Base-by-base conservation (phyloP, 1,284 basidiomycete species). In the Ustanciosporium gigantosporum region DNA sequence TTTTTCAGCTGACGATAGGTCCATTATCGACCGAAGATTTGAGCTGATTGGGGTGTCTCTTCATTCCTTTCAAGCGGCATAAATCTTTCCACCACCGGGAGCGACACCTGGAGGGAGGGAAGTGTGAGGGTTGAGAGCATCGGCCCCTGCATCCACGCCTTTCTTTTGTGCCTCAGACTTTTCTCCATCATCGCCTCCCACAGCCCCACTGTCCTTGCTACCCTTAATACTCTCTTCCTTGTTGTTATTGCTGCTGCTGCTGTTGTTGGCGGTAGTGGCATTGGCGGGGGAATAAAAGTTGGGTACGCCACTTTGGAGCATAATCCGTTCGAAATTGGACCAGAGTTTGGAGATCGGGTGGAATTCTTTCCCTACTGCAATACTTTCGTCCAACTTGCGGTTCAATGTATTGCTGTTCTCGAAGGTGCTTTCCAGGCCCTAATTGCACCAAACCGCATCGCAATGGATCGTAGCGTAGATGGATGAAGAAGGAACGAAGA, bases 351-450 rank as follows among this genome's bases (percentile, higher is more conserved):
- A 88, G 39, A 95, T 91, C 0, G 89, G 91, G 44, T 88, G 86
- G 77, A 95, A 94, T 80, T 95, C 93, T 58, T 87, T 87, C 4
- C 92, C 91, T 82, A 95, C 93, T 8, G 88, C 88, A 27, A 90
- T 82, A 0, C 91, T 88, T 76, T 95, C 91, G 79, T 96, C 92
- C 4, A 95, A 82, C 72, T 91, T 92, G 49, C 92, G 85, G 77
- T 95, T 95, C 16, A 93, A 80, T n/a, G 84, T 84, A 74, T 96
- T 96, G 49, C 86, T 87, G n/a, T 88, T 85, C 2, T 87, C 87
- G 15, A 95, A 81, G 5, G 94, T 79, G 52, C 90, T 87, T 73
- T 94, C 92, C 70, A 95, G 91, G n/a, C 87, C 87, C 92, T 95
- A 21, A 19, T 6, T 9, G 4, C 14, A 14, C 15, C 11, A 19